Evolutionary conservation across 495 filamentous ascomycete species (phyloP).

Genomic region (Aspergillus coremiiformis): DNA sequence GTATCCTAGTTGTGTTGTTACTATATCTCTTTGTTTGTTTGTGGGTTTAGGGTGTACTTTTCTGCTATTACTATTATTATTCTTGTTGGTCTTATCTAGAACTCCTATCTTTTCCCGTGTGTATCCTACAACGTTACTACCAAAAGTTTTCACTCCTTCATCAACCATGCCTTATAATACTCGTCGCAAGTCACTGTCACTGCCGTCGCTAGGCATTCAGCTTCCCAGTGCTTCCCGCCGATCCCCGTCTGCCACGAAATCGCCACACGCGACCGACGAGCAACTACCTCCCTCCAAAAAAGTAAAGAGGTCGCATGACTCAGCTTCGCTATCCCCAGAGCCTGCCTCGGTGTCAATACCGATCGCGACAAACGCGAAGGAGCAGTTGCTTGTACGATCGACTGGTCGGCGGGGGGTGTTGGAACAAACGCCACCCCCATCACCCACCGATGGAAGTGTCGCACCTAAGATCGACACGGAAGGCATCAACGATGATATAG

Average conservation of each 20-base stretch:
- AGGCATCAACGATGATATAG: conserved; percentile 90
- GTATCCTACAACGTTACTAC: conserved; percentile 2
- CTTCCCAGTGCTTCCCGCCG: conserved; percentile 72
- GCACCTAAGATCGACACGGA: conserved; percentile 72
- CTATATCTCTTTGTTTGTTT: neutral
- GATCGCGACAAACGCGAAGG: conserved; percentile 29
- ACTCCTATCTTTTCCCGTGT: neutral
- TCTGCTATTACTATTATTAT: conserved; percentile 10
- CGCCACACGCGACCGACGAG: conserved; percentile 42
- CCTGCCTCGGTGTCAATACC: conserved; percentile 30
- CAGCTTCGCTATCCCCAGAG: conserved; percentile 47
- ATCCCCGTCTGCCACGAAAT: conserved; percentile 54
- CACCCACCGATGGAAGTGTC: conserved; percentile 51
- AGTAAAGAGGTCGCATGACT: conserved; percentile 72
- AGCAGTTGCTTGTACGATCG: conserved; percentile 34
- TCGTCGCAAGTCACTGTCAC: conserved; percentile 89
- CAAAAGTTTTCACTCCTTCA: conserved; percentile 13
- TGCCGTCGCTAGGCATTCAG: conserved; percentile 89
- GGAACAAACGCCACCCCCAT: conserved; percentile 81
- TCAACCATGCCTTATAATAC: conserved; percentile 90
- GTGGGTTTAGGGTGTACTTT: neutral
- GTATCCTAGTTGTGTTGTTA: conserved; percentile 2
- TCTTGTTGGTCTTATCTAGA: conserved; percentile 5
- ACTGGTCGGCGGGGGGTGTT: conserved; percentile 42
- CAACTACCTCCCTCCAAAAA: conserved; percentile 68